These are phyloP conservation scores for Paramecium octaurelia DNA, from an alignment of 73 alveolate genomes.

Conservation along the genomic window DNA sequence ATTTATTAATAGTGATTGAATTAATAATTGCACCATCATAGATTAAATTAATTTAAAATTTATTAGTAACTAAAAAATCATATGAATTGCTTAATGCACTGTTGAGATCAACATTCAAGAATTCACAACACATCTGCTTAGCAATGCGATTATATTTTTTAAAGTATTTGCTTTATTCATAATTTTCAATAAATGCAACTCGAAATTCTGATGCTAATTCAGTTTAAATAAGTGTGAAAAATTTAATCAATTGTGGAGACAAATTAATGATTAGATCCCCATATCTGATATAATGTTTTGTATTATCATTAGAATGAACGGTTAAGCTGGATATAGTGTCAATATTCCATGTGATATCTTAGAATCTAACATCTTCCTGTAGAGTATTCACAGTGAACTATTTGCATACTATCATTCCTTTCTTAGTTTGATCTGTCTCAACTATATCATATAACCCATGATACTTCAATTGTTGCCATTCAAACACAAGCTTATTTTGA, in stretches of 20 bases:
- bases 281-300: neutral
- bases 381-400: neutral
- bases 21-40: neutral
- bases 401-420: neutral
- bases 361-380: neutral
- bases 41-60: neutral
- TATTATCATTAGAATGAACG: neutral
- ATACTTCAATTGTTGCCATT: constrained; percentile 5
- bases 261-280: neutral
- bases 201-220: constrained; percentile 8
- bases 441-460: neutral
- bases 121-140: constrained; percentile 24
- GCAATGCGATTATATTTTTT: constrained; percentile 13
- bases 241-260: neutral
- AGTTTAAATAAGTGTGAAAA: neutral
- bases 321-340: neutral
- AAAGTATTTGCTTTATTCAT: constrained; percentile 28
- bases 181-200: constrained; percentile 14
- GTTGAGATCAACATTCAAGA: neutral
- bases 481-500: neutral
- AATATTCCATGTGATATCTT: neutral
- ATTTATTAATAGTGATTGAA: neutral
- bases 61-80: neutral
- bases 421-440: neutral
- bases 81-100: neutral